Base-by-base conservation (phyloP, 2,329 filamentous ascomycete species). In the Fusarium sp. region DNA sequence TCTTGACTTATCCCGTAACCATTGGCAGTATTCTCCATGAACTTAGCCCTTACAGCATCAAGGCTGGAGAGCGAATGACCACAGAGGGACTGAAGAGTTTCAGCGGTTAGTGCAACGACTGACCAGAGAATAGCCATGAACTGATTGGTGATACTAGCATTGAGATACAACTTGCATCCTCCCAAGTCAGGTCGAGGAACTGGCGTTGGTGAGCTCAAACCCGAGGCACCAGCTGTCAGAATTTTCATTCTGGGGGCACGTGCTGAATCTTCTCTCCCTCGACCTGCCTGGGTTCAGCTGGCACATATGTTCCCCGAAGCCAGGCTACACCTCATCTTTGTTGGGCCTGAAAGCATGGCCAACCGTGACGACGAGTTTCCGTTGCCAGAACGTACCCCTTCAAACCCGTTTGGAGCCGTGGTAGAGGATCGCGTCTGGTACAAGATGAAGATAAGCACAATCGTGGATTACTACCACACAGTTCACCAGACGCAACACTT, bases 381-480 rank as follows among this genome's bases (percentile, higher is more conserved):
- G 2, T 87, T 98, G 4, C 96, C 97, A 3, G 89, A 93, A 75
- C 91, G 95, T 62, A 98, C 94, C 4, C 86, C 95, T 0, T 84
- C 86, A 15, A 99, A 99, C 79, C 96, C 96, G 2, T 99, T 95
- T 76, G 96, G 96, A 45, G 94, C 93, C n/a, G 88, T 99, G 58
- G 90, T 98, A 19, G 97, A 99, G 83, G 95, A 97, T 81, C 91
- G 95, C 58, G 88, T 99, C 14, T 94, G 92, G 79, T 91, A 92
- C 61, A 92, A 92, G 74, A 91, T 98, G 90, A 99, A 99, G 86
- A 97, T 99, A 78, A 96, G 92, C 81, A 99, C 97, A 1, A 97
- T 95, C 78, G 95, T 98, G 57, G 96, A 99, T 77, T 98, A 99
- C 84, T 99, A 97, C 85, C 95, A 99, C 83, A 98, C 94, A 5